phyloP scores from a whole-genome alignment of 768 basidiomycete genomes.

The Pulveroboletus sp. region DNA sequence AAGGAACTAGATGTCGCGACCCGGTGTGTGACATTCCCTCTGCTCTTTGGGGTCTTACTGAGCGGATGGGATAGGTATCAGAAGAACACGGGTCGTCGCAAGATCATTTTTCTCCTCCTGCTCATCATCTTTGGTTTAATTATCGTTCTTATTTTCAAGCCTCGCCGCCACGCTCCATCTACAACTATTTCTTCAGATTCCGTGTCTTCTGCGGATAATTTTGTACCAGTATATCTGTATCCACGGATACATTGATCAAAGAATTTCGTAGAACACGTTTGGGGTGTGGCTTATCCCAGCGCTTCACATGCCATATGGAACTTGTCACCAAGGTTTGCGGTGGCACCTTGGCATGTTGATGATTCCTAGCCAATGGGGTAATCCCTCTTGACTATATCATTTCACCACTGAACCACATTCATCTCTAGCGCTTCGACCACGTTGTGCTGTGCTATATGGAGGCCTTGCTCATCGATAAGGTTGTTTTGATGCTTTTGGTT shows the following conservation, averaged over 20 bases:
- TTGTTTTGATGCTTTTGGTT: constrained; percentile 10
- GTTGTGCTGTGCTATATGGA: constrained; percentile 5
- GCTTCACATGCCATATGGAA: constrained; percentile 3
- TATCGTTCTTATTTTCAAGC: constrained; percentile 90
- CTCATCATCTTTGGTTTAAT: constrained; percentile 88
- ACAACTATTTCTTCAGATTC: constrained; percentile 28
- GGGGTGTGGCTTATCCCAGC: constrained; percentile 5
- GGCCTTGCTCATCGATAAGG: constrained; percentile 19
- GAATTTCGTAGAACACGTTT: constrained; percentile 14
- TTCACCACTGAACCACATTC: constrained; percentile 1
- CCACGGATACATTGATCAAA: constrained; percentile 31
- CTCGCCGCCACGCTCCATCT: constrained; percentile 51
- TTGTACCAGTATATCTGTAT: constrained; percentile 31
- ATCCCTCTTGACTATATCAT: constrained; percentile 8
- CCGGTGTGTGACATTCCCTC: constrained; percentile 45
- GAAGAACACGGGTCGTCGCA: constrained; percentile 87
- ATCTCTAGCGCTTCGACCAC: constrained; percentile 8
- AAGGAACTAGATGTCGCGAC: constrained; percentile 82
- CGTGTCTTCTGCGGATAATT: constrained; percentile 22
- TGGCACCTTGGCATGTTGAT: constrained; percentile 1
- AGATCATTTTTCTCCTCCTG: constrained; percentile 89
- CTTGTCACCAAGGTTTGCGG: constrained; percentile 18
- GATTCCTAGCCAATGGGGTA: constrained; percentile 9
- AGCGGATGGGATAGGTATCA: constrained; percentile 65
- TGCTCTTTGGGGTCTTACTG: background rate